phyloP scores from a whole-genome alignment of 108 stramenopile species.

The Licmophora abbreviata region DNA sequence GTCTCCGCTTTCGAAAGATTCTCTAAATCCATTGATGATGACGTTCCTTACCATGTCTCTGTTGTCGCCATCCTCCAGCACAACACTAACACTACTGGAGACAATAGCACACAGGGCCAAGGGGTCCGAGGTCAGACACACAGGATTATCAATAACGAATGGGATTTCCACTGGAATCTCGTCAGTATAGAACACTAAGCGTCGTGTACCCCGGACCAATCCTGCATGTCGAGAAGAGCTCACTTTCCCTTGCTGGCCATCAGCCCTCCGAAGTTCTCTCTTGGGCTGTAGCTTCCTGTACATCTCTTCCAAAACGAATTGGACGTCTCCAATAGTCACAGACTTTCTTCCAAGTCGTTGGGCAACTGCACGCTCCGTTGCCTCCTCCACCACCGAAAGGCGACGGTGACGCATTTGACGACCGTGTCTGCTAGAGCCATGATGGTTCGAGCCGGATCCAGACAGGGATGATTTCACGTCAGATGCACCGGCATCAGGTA shows the following conservation, averaged over 20 bases:
- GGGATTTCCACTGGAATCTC: conserved; percentile 19
- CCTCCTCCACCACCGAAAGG: neutral
- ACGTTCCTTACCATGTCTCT: conserved; percentile 9
- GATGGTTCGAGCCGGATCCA: too few relatives aligned
- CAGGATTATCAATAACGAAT: conserved; percentile 9
- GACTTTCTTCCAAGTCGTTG: too few relatives aligned
- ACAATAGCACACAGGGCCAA: conserved; percentile 10
- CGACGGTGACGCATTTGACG: neutral
- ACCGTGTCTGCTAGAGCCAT: too few relatives aligned
- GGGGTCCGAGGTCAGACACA: too few relatives aligned
- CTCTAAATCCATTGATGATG: conserved; percentile 26
- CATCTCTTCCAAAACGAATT: too few relatives aligned
- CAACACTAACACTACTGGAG: conserved; percentile 21
- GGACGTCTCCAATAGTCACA: too few relatives aligned
- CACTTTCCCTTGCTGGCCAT: too few relatives aligned
- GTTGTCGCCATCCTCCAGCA: conserved; percentile 51
- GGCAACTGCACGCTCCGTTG: neutral
- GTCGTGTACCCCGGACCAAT: conserved; percentile 1
- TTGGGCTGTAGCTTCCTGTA: too few relatives aligned
- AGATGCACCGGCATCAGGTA: too few relatives aligned
- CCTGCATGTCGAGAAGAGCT: neutral
- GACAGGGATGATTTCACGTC: neutral
- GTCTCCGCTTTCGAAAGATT: conserved; percentile 27
- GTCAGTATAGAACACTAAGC: conserved; percentile 36
- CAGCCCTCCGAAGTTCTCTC: too few relatives aligned